Base-by-base conservation (phyloP, 148 eudicot genomes). In the Amaranthus palmeri region DNA sequence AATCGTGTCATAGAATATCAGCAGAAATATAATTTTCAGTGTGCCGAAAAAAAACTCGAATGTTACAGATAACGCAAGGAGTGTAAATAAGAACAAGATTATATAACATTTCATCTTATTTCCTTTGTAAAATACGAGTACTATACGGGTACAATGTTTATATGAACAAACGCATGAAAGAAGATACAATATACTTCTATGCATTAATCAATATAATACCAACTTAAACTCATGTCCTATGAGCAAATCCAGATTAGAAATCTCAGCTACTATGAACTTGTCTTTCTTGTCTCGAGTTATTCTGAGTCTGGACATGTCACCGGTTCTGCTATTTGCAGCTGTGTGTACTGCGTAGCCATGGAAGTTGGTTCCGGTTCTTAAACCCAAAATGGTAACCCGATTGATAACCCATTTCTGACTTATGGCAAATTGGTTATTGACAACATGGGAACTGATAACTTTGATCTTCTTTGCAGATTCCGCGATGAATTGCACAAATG, bases 301-400 rank as follows among this genome's bases (percentile, higher is more conserved):
- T 13, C 36, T 65, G 17, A 74, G 11, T 58, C 57, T 53, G 7
- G 48, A 25, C 43, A 14, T 57, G 3, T 50, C 49, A 14, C 41
- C 13, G 11, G 18, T 47, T 8, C 53, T 65, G 11, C 60, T 47
- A 48, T 52, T 6, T 11, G 49, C 69, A 7, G 49, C 51, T 15
- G n/a, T 53, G 17, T 46, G 49, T 47, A 75, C 52, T 7, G 6
- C 50, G 42, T 6, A 74, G 2, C 69, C 71, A 79, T 67, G 71
- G 43, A 68, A 49, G 14, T 48, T 59, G 1, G 45, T 67, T 3
- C 53, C 82, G 40, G 65, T 76, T 63, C 53, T 76, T 81, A 90
- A 49, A 54, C 91, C 92, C 50, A 88, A 43, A 74, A 92, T 62
- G 9, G 89, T 92, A 10, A 90, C 81, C 76, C 80, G 88, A 7